Conservation (phyloP, 1,284 basidiomycete species). For the Cutaneotrichosporon dermatis region DNA sequence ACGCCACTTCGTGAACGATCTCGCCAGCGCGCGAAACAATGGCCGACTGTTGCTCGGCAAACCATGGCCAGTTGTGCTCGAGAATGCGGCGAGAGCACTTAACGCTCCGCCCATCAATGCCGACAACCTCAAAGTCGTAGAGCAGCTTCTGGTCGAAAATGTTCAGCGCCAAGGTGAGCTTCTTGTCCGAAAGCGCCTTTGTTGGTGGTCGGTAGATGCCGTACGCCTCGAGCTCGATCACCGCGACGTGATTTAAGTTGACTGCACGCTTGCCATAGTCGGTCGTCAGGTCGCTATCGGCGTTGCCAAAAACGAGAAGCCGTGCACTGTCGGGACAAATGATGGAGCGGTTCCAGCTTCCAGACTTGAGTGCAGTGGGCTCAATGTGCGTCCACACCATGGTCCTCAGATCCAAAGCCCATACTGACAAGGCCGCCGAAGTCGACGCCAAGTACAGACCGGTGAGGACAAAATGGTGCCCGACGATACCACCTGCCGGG, state of each 20-base stretch:
- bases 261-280: slow-evolving; percentile 86
- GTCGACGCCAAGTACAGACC: slow-evolving; percentile 86
- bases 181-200: slow-evolving; percentile 65
- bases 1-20: slow-evolving; percentile 22
- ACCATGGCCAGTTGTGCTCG: slow-evolving; percentile 90
- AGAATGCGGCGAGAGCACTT: slow-evolving; percentile 74
- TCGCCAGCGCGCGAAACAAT: slow-evolving; percentile 22
- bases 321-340: slow-evolving; percentile 72
- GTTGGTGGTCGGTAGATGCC: slow-evolving; percentile 84
- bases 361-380: slow-evolving; percentile 65
- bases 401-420: slow-evolving; percentile 73
- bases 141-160: slow-evolving; percentile 70
- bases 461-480: slow-evolving; percentile 78
- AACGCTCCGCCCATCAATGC: slow-evolving; percentile 80
- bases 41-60: slow-evolving; percentile 62
- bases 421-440: slow-evolving; percentile 69
- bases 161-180: slow-evolving; percentile 59
- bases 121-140: slow-evolving; percentile 83
- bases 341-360: slow-evolving; percentile 84
- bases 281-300: slow-evolving; percentile 75
- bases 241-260: slow-evolving; percentile 84
- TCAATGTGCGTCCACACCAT: slow-evolving; percentile 83
- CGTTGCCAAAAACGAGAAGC: slow-evolving; percentile 83
- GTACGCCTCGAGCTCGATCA: slow-evolving; percentile 85
- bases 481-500: slow-evolving; percentile 83